These are phyloP conservation scores for Russula olivacea DNA, from an alignment of 768 basidiomycete species.

Conservation along the genomic window DNA sequence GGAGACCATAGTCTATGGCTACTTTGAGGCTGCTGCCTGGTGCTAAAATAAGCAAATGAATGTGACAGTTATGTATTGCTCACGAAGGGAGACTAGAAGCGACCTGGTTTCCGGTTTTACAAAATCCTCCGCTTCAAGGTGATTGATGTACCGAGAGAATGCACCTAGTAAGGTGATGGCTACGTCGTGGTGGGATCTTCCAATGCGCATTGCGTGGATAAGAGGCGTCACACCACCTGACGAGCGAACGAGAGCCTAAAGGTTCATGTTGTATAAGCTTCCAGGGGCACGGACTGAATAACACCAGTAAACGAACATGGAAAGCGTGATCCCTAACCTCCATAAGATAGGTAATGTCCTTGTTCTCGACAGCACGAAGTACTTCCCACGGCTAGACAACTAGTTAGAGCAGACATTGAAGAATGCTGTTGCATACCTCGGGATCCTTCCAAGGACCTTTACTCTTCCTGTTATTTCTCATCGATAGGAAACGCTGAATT, in stretches of 20 bases:
- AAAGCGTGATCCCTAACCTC: constrained; percentile 77
- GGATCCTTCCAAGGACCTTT: constrained; percentile 22
- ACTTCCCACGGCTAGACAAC: constrained; percentile 52
- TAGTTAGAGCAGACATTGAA: background rate
- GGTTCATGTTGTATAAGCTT: constrained; percentile 2
- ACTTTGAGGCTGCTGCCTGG: constrained; percentile 80
- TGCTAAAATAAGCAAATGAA: constrained; percentile 1
- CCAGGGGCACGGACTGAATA: background rate
- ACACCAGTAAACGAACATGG: constrained; percentile 45
- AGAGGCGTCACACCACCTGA: constrained; percentile 84
- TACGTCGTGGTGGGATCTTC: constrained; percentile 69
- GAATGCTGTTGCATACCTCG: constrained; percentile 12
- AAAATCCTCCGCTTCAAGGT: constrained; percentile 77
- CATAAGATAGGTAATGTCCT: constrained; percentile 79
- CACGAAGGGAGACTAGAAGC: constrained; percentile 75
- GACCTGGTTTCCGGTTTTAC: constrained; percentile 57
- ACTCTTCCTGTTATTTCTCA: constrained; percentile 24
- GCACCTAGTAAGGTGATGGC: constrained; percentile 86
- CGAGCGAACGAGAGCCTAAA: constrained; percentile 72
- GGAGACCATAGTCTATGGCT: constrained; percentile 84
- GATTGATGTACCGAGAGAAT: constrained; percentile 87
- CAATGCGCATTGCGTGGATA: constrained; percentile 83
- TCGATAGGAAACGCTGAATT: constrained; percentile 22
- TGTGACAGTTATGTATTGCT: constrained; percentile 25
- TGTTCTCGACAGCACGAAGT: constrained; percentile 77